Evolutionary conservation across 345 rosid genomes (phyloP), one percentile per base, ranked within the genome.

Genomic region (Syzygium jambos): DNA sequence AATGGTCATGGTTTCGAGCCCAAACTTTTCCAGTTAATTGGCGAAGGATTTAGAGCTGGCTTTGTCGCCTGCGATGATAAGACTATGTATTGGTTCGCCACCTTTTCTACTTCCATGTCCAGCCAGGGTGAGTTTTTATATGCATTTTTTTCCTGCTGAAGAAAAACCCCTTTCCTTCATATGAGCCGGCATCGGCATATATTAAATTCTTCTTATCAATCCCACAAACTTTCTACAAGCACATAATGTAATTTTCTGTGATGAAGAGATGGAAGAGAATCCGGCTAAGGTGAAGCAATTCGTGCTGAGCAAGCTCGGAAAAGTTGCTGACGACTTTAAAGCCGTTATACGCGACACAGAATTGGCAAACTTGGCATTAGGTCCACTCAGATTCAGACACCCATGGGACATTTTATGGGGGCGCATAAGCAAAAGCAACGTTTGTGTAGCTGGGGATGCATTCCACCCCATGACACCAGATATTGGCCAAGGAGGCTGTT

Each of bases 381-480:
- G 92, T 27, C 92, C 78, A 27, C 86, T 91, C 43, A 89, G 89
- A 55, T 93, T 84, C 65, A 87, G 96, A 85, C 89, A 87, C 21
- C 98, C 95, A 5, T 85, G 77, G 68, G 68, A 56, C 51, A 57
- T 59, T 80, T 30, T 93, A 7, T 92, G 93, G 93, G 87, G 92
- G 88, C 90, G 92, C 85, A 93, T 93, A 23, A 90, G 95, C 77
- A 25, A 52, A 84, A 38, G 89, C 85, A 83, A 92, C 65, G 92
- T 92, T 3, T 95, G 95, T 77, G 93, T 94, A 25, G 96, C 95
- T 10, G 97, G 95, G 54, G 95, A 94, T 88, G 96, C 97, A 23
- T 92, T 94, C 29, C 97, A 95, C 89, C 93, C 95, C 13, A 95
- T 93, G 96, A 95, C 95, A 5, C 95, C 96, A 13, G 96, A 95